phyloP scores from a whole-genome alignment of 352 stramenopile genomes.

The Aphanomyces euteiches region DNA sequence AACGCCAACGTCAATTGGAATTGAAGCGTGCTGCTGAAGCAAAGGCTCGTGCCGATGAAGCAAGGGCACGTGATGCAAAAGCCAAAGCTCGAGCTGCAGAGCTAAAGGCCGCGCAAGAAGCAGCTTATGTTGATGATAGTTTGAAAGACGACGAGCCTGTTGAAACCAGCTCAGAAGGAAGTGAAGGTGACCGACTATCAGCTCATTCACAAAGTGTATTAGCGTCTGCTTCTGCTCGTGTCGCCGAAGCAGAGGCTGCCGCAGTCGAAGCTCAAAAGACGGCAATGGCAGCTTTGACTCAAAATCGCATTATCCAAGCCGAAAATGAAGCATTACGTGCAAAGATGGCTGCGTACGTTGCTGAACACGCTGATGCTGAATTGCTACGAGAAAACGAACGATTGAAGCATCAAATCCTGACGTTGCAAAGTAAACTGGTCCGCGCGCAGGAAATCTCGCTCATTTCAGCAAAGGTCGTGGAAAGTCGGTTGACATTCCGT shows the following conservation, averaged over 20 bases:
- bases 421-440: conserved; percentile 86
- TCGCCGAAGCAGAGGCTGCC: conserved; percentile 67
- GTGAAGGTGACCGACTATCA: conserved; percentile 4
- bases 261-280: conserved; percentile 68
- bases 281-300: conserved; percentile 51
- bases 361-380: conserved; percentile 74
- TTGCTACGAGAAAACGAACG: conserved; percentile 77
- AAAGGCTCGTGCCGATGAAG: conserved; percentile 27
- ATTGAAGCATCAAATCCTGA: conserved; percentile 81
- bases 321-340: conserved; percentile 76
- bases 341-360: conserved; percentile 70
- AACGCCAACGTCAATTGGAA: not conserved
- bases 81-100: not conserved
- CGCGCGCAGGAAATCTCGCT: conserved; percentile 67
- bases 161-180: conserved; percentile 15
- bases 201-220: conserved; percentile 10
- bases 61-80: not conserved
- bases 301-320: conserved; percentile 75
- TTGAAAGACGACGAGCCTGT: conserved; percentile 31
- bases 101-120: not conserved
- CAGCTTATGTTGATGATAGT: not conserved
- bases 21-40: conserved; percentile 13
- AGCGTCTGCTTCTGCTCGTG: conserved; percentile 50
- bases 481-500: conserved; percentile 84
- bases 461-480: conserved; percentile 77